phyloP scores from a whole-genome alignment of 2,329 filamentous ascomycete species.

The Aschersonia sp. region DNA sequence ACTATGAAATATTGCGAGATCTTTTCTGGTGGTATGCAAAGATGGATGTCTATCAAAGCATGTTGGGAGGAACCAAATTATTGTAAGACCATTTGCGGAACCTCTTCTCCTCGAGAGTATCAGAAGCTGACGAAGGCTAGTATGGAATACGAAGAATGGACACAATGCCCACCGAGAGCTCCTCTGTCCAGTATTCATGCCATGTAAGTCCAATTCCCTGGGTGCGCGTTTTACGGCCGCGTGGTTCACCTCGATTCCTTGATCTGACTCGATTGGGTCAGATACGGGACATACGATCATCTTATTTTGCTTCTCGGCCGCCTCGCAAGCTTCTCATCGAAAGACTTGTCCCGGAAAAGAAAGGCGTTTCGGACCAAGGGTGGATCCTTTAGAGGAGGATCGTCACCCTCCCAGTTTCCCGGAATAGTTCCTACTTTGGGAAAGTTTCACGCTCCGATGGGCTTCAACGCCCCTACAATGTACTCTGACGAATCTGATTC shows the following conservation, averaged over 20 bases:
- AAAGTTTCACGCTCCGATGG: slow-evolving; percentile 34
- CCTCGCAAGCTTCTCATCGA: slow-evolving; percentile 61
- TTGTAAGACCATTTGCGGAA: slow-evolving; percentile 38
- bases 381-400: slow-evolving; percentile 12
- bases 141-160: slow-evolving; percentile 67
- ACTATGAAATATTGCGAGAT: slow-evolving; percentile 70
- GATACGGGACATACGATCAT: slow-evolving; percentile 84
- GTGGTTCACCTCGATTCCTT: too few relatives aligned
- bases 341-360: slow-evolving; percentile 66
- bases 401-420: slow-evolving; percentile 30
- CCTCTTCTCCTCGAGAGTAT: not conserved
- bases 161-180: slow-evolving; percentile 75
- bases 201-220: slow-evolving; percentile 30
- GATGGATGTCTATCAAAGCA: slow-evolving; percentile 83
- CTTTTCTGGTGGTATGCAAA: slow-evolving; percentile 94
- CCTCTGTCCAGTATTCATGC: slow-evolving; percentile 64
- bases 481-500: slow-evolving; percentile 27
- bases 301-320: slow-evolving; percentile 69
- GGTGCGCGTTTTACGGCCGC: not conserved
- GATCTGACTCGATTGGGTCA: slow-evolving; percentile 11
- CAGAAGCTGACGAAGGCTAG: slow-evolving; percentile 27
- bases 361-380: slow-evolving; percentile 31
- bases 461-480: slow-evolving; percentile 36
- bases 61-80: slow-evolving; percentile 70
- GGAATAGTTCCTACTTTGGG: slow-evolving; percentile 41